These are phyloP conservation scores for Fusarium poae DNA, from an alignment of 2,329 filamentous ascomycete species.

Conservation along the genomic window DNA sequence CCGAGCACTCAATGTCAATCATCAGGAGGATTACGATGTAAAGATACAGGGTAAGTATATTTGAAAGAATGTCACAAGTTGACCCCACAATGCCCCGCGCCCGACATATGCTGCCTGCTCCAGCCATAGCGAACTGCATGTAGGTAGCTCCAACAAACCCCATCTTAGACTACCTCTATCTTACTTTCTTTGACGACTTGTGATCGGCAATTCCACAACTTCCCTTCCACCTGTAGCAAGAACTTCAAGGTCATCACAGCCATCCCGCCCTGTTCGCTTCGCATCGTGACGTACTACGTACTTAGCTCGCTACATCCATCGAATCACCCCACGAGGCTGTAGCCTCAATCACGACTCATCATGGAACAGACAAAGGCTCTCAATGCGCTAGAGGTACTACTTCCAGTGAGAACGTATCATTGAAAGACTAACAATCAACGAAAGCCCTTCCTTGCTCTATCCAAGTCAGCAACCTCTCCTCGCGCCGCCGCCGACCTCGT, in stretches of 20 bases:
- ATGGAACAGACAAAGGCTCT: conserved; percentile 83
- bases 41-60: conserved; percentile 22
- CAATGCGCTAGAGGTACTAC: conserved; percentile 70
- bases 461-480: conserved; percentile 85
- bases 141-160: conserved; percentile 23
- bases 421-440: conserved; percentile 45
- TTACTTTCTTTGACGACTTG: conserved; percentile 14
- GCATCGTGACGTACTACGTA: conserved; percentile 12
- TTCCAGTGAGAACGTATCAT: fast-evolving
- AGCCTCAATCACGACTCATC: conserved; percentile 45
- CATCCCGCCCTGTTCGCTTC: background rate
- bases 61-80: background rate
- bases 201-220: background rate
- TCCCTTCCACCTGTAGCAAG: background rate
- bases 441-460: conserved; percentile 90
- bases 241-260: background rate
- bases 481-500: conserved; percentile 89
- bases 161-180: conserved; percentile 25
- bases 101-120: conserved; percentile 45
- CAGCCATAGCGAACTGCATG: conserved; percentile 41
- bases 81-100: conserved; percentile 44
- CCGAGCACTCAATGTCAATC: background rate
- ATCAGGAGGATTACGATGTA: background rate
- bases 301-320: conserved; percentile 10
- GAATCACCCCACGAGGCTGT: conserved; percentile 39